These are phyloP conservation scores for Dictyostelium firmibasis DNA, from an alignment of 78 protist species.

Conservation along the genomic window DNA sequence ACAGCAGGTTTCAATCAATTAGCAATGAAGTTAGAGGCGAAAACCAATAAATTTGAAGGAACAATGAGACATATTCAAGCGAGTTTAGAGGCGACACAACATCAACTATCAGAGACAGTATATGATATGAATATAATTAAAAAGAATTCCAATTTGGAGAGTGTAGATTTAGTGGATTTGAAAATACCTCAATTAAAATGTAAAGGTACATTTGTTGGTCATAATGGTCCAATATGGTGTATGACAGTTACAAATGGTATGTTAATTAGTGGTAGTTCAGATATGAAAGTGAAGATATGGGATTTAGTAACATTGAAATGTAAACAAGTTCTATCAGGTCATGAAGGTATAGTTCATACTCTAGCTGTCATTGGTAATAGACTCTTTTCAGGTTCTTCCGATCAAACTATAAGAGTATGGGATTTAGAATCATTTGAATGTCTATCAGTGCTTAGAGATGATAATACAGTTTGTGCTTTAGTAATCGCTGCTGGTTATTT, in stretches of 20 bases:
- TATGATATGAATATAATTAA: slow-evolving; percentile 19
- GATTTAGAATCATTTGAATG: slow-evolving; percentile 74
- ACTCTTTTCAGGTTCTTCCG: slow-evolving; percentile 63
- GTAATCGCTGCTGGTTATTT: slow-evolving; percentile 46
- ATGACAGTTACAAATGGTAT: slow-evolving; percentile 54
- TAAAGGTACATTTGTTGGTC: slow-evolving; percentile 78
- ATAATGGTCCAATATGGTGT: slow-evolving; percentile 84
- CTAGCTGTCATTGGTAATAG: slow-evolving; percentile 66
- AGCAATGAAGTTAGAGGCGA: slow-evolving; percentile 38
- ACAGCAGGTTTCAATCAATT: slow-evolving; percentile 48
- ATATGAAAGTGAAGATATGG: slow-evolving; percentile 64
- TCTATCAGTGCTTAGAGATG: slow-evolving; percentile 28
- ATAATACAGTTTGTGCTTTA: slow-evolving; percentile 74
- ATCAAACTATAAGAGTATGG: slow-evolving; percentile 78
- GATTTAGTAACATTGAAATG: slow-evolving; percentile 62
- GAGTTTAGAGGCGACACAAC: slow-evolving; percentile 67
- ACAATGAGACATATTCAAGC: slow-evolving; percentile 59
- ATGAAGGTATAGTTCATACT: slow-evolving; percentile 77
- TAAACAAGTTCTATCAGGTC: slow-evolving; percentile 48
- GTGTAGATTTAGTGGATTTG: slow-evolving; percentile 51
- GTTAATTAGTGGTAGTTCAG: slow-evolving; percentile 69
- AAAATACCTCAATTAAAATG: slow-evolving; percentile 74
- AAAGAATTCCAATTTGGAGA: slow-evolving; percentile 64
- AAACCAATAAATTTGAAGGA: slow-evolving; percentile 66
- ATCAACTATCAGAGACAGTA: slow-evolving; percentile 40